phyloP scores from a whole-genome alignment of 2,329 filamentous ascomycete genomes.

The Diaporthe sp. region DNA sequence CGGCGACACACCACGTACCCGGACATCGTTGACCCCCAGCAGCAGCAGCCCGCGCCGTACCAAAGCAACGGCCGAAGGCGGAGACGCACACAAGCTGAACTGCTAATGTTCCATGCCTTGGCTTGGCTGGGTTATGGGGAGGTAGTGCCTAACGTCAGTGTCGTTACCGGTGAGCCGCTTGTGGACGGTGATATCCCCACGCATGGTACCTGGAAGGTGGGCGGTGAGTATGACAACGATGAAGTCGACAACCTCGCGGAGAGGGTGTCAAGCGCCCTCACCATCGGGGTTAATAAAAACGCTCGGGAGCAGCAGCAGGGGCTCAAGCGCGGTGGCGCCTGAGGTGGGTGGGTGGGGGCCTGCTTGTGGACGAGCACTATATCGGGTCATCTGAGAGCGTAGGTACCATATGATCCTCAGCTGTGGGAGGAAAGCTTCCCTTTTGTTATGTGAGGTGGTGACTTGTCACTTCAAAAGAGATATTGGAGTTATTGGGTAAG shows the following conservation, averaged over 20 bases:
- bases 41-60: not conserved
- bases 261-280: not conserved
- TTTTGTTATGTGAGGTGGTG: not conserved
- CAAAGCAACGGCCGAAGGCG: not conserved
- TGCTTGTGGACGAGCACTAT: no score
- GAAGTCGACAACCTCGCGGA: not conserved
- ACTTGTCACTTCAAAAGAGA: not conserved
- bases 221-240: not conserved
- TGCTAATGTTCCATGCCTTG: constrained; percentile 28
- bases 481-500: not conserved
- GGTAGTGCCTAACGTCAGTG: constrained; percentile 31
- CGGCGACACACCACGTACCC: not conserved
- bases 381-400: not conserved
- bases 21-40: not conserved
- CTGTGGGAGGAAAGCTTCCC: not conserved
- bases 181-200: not conserved
- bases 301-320: not conserved
- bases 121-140: constrained; percentile 19
- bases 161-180: constrained; percentile 22
- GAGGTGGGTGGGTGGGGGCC: not conserved
- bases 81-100: constrained; percentile 24
- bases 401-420: not conserved
- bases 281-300: not conserved
- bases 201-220: not conserved
- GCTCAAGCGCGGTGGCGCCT: not conserved